Conservation (phyloP, 345 rosid genomes). For the Turnera subulata region DNA sequence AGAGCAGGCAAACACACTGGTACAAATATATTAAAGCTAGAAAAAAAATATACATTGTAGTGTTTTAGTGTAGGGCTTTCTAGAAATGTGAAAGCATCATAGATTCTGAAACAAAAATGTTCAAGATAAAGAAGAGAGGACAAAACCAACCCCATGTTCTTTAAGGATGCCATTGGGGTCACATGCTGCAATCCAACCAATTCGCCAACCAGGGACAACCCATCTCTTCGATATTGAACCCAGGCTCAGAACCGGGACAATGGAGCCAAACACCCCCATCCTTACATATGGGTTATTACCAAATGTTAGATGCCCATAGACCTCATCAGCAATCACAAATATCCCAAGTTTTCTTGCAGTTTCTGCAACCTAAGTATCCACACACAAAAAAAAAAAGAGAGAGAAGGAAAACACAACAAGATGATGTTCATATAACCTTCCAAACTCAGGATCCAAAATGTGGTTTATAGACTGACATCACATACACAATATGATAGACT, state of each 20-base stretch:
- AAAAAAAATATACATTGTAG: too few species aligned
- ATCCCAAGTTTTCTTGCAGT: conserved; percentile 23
- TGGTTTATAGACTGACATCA: too few species aligned
- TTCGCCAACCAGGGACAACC: conserved; percentile 32
- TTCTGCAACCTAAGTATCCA: conserved; percentile 13
- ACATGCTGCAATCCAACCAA: conserved; percentile 21
- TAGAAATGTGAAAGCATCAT: too few species aligned
- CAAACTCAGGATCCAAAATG: too few species aligned
- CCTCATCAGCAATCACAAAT: conserved; percentile 28
- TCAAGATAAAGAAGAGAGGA: not conserved
- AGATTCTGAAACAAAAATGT: too few species aligned
- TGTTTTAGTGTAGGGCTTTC: too few species aligned
- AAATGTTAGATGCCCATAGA: conserved; percentile 17
- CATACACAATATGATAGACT: too few species aligned
- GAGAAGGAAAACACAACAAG: not conserved
- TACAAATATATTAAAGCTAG: too few species aligned
- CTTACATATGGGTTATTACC: conserved; percentile 20
- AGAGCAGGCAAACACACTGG: too few species aligned
- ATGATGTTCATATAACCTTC: too few species aligned
- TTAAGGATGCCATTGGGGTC: conserved; percentile 24
- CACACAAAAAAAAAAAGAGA: not conserved
- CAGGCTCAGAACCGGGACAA: conserved; percentile 19
- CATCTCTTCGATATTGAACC: conserved; percentile 28
- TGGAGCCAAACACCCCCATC: conserved; percentile 24
- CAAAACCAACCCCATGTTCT: conserved; percentile 12